Base-by-base conservation (phyloP, 371 early-diverging fungal genomes). In the Fennellomyces sp. region DNA sequence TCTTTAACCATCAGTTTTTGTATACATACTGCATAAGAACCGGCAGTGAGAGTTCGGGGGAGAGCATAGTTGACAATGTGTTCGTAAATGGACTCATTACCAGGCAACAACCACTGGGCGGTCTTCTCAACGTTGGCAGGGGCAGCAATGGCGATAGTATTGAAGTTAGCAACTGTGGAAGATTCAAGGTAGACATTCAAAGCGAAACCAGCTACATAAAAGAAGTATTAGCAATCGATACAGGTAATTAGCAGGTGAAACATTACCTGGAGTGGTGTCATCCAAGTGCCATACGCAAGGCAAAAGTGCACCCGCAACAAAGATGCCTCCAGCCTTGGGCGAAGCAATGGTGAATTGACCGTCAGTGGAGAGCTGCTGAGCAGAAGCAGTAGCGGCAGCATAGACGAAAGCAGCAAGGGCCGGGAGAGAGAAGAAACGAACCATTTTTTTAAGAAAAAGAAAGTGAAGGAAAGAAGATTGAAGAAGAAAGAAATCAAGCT, bases 291-390 rank as follows among this genome's bases (percentile, higher is more conserved):
- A 78, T 33, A 63, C 66, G 19, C 73, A 58, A n/a, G 76, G 79
- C 26, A 79, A 58, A 47, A 69, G 69, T 63, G 75, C 76, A 31
- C 76, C 76, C 19, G 74, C 71, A 12, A 79, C 76, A 50, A 72
- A 79, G 50, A 68, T 64, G 23, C 69, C 63, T 45, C 73, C 66
- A 15, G 61, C 64, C 17, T 64, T 60, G 47, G 76, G 76, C n/a
- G 72, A 65, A 4, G 76, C 72, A 27, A 79, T 72, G 60, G 75
- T 78, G 59, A 49, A 63, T 33, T 52, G 57, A 12, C 52, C 54
- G 48, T 61, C 61, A 31, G 23, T 26, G 7, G 60, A 60, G 23
- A 45, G 30, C 12, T 19, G n/a, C 10, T 21, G 35, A 2, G 39
- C 52, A 1, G 51, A 30, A 31, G 30, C 60, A 38, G 38, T 17